Evolutionary conservation across 2,329 filamentous ascomycete genomes (phyloP), one percentile per base, ranked within the genome.

Genomic region (Talaromyces sp.): DNA sequence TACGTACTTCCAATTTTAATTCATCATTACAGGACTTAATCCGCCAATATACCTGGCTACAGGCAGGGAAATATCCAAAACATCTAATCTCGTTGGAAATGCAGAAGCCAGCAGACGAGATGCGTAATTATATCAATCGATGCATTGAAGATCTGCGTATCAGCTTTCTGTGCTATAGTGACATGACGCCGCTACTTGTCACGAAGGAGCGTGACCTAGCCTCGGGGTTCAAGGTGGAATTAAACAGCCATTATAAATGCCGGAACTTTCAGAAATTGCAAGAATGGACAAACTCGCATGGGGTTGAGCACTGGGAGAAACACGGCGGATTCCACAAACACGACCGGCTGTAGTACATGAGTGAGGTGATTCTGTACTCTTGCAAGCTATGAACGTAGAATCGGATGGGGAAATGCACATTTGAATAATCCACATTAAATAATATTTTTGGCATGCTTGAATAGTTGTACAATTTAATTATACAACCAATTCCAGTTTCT

Each of bases 41-140:
- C 19, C 57, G 57, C n/a, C 57, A 59, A 32, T 59, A 59, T n/a
- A 59, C 47, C 30, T 59, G 57, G 57, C 17, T 59, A 32, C 19
- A 39, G 25, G 32, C 19, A 22, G 57, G 49, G 17, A 54, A 39
- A 22, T 59, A 53, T 17, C 42, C 57, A 25, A 11, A 17, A 3
- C 28, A 44, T 10, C 32, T 54, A 15, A 44, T 59, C 17, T 28
- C 57, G 15, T 10, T 42, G 15, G 57, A 59, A 42, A 15, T 59
- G 25, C 30, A 59, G 15, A 59, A 59, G 52, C 33, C 57, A 11
- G 22, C 57, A n/a, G 57, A 54, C 19, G 47, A 59, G n/a, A 53
- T n/a, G 22, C 57, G 57, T 2, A 42, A 6, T 27, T 28, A 59
- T 39, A 27, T 59, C 3, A 42, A 59, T 28, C 47, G 19, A 53